phyloP scores from a whole-genome alignment of 257 asterid species.

The Verbena officinalis region DNA sequence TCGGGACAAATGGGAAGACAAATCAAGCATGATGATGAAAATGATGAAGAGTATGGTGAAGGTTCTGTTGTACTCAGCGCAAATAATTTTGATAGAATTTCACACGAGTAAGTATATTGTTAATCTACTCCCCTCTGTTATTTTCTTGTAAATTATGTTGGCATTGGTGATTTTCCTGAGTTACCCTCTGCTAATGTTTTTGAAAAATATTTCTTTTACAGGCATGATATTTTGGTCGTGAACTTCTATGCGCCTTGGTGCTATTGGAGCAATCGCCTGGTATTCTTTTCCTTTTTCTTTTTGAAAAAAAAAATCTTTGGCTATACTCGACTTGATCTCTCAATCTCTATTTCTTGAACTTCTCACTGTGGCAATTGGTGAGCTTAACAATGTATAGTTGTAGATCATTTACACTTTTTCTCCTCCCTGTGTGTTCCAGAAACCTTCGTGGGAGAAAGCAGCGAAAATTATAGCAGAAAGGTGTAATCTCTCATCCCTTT shows the following conservation, averaged over 20 bases:
- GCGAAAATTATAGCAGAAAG: conserved; percentile 58
- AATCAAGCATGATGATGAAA: conserved; percentile 57
- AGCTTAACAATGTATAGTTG: conserved; percentile 12
- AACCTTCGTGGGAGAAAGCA: conserved; percentile 80
- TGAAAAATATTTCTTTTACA: conserved; percentile 32
- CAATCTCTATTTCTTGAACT: neutral
- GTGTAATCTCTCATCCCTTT: conserved; percentile 33
- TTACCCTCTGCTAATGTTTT: conserved; percentile 13
- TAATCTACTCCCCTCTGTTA: conserved; percentile 5
- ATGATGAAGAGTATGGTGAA: conserved; percentile 58
- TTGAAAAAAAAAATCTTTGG: neutral
- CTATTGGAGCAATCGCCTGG: conserved; percentile 69
- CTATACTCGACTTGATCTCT: neutral
- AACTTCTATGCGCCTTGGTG: conserved; percentile 82
- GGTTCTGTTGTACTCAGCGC: conserved; percentile 53
- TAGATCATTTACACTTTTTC: conserved; percentile 12
- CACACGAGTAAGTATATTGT: conserved; percentile 54
- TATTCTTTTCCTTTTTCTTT: conserved; percentile 22
- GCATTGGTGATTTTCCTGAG: conserved; percentile 9
- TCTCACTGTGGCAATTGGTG: neutral
- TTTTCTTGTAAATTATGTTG: conserved; percentile 3
- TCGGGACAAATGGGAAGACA: conserved; percentile 40
- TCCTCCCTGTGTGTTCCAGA: conserved; percentile 44
- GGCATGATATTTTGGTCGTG: conserved; percentile 57
- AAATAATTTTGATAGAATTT: conserved; percentile 53